These are phyloP conservation scores for Yarrowia bubula DNA, from an alignment of 805 yeast genomes.

Conservation along the genomic window DNA sequence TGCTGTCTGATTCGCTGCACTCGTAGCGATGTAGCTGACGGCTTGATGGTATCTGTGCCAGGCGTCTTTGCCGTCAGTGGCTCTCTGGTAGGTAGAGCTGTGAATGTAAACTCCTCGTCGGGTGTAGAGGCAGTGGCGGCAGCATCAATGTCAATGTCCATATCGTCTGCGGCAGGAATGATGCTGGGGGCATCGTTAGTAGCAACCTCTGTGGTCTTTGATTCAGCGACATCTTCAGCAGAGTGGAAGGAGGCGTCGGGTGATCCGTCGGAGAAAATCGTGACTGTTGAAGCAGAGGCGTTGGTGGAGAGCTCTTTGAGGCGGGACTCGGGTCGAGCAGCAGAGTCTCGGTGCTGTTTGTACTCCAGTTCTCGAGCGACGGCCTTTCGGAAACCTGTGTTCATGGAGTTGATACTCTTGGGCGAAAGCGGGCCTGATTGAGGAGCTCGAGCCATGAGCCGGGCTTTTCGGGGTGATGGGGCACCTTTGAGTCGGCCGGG, in stretches of 20 bases:
- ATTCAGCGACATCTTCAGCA: not conserved
- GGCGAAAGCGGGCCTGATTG: constrained; percentile 21
- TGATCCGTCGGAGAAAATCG: not conserved
- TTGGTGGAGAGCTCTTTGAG: not conserved
- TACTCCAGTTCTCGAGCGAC: not conserved
- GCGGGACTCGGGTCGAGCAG: not conserved
- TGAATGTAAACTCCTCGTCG: not conserved
- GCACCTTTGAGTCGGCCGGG: constrained; percentile 34
- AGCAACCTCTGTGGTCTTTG: not conserved
- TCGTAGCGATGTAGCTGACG: constrained; percentile 6
- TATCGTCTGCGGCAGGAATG: too few species aligned
- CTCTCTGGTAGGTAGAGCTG: constrained; percentile 18
- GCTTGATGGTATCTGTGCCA: not conserved
- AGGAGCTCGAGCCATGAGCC: not conserved
- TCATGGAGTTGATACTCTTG: constrained; percentile 18
- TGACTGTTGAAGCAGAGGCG: not conserved
- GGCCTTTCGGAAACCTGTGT: constrained; percentile 2
- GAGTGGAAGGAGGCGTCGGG: constrained; percentile 17
- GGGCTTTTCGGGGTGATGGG: constrained; percentile 30
- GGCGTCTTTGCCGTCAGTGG: constrained; percentile 16
- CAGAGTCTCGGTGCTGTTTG: not conserved
- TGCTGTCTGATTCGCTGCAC: constrained; percentile 16
- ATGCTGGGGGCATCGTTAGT: too few species aligned
- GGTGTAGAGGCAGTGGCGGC: not conserved
- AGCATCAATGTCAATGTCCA: not conserved